A percentile compares a stretch with the other conserved stretches of the same genome.
These are phyloP conservation scores for Guadua angustifolia DNA, from an alignment of 176 grass and related monocot genomes.

Conservation along the genomic window DNA sequence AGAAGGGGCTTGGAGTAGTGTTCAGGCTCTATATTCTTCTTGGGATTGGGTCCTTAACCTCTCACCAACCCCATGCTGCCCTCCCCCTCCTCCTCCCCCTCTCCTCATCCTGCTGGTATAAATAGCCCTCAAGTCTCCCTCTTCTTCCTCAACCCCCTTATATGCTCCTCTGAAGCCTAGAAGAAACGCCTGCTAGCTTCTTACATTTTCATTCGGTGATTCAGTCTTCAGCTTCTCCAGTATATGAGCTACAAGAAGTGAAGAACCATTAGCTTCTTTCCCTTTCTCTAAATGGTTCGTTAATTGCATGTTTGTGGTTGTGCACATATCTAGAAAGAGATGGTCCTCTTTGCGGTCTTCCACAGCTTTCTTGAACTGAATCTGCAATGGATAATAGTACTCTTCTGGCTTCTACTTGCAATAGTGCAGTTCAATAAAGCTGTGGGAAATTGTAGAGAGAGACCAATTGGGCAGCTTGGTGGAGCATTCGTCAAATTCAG, in stretches of 20 bases:
- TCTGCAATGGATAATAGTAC: slow-evolving; percentile 11
- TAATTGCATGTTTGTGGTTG: neutral
- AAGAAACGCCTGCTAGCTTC: neutral
- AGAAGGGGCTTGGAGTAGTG: slow-evolving; percentile 26
- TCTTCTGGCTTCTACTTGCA: slow-evolving; percentile 22
- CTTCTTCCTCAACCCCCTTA: slow-evolving; percentile 34
- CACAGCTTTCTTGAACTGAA: slow-evolving; percentile 99
- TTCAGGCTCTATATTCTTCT: slow-evolving; percentile 93
- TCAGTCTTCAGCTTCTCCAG: neutral
- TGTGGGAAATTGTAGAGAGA: slow-evolving; percentile 89
- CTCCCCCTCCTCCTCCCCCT: neutral
- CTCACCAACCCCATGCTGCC: slow-evolving; percentile 48
- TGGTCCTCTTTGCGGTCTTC: slow-evolving; percentile 95
- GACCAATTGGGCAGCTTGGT: slow-evolving; percentile 44
- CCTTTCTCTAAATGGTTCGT: neutral
- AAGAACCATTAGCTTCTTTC: neutral
- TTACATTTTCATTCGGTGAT: neutral
- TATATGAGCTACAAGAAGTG: neutral
- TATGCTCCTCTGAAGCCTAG: neutral
- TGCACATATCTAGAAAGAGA: slow-evolving; percentile 6
- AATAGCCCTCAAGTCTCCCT: slow-evolving; percentile 44
- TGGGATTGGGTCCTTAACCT: slow-evolving; percentile 79
- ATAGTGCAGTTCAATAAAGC: slow-evolving; percentile 88
- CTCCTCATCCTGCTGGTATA: slow-evolving; percentile 58
- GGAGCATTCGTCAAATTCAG: neutral